A percentile compares a stretch with the other conserved stretches of the same genome.
Conservation (phyloP, 768 basidiomycete species). For the Sporobolomyces pararoseus region DNA sequence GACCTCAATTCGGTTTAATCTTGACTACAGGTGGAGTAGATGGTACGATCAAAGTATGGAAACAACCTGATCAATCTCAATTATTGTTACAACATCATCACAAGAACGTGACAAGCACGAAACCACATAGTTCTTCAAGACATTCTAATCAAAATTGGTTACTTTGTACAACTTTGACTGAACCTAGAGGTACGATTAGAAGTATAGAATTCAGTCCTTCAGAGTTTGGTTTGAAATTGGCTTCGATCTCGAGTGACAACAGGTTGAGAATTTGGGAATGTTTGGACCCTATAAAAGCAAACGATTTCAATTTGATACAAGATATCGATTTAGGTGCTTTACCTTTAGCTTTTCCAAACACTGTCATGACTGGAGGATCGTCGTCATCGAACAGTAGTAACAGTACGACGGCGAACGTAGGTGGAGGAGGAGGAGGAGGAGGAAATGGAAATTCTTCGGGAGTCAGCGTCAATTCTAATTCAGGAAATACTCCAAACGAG, state of each 20-base stretch:
- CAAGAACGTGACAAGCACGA: background rate
- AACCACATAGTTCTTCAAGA: no score
- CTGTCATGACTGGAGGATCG: no score
- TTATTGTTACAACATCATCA: no score
- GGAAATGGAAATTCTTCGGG: background rate
- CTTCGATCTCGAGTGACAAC: constrained; percentile 82
- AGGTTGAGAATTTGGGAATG: constrained; percentile 85
- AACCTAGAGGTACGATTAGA: constrained; percentile 80
- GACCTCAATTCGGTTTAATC: constrained; percentile 84
- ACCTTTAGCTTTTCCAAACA: no score
- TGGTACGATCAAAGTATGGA: constrained; percentile 89
- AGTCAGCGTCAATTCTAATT: constrained; percentile 45
- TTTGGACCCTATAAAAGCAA: constrained; percentile 56
- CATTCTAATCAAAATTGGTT: no score
- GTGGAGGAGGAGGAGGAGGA: constrained; percentile 11
- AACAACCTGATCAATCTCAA: constrained; percentile 53
- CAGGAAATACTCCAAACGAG: constrained; percentile 59
- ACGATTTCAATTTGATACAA: constrained; percentile 70
- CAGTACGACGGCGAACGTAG: constrained; percentile 9
- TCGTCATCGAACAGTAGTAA: constrained; percentile 6
- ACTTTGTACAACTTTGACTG: constrained; percentile 68
- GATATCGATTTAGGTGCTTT: constrained; percentile 70
- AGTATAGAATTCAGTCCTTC: constrained; percentile 81
- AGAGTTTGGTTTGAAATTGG: constrained; percentile 82
- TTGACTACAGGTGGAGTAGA: constrained; percentile 86